Base-by-base conservation (phyloP, 495 filamentous ascomycete genomes). In the Penicillium angulare region DNA sequence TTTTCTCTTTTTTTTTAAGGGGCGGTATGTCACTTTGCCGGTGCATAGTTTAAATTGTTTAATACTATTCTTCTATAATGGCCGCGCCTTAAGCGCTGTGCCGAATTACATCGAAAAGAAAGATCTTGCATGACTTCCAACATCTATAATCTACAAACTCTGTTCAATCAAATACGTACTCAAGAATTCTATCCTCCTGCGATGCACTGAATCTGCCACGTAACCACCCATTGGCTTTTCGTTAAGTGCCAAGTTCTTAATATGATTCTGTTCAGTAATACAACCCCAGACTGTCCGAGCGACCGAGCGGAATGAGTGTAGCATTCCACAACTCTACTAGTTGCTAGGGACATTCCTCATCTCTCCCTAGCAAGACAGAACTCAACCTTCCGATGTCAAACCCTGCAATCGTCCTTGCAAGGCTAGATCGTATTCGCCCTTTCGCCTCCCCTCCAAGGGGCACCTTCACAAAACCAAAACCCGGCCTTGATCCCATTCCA, bases 21-120 rank as follows among this genome's bases (percentile, higher is more conserved):
- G 47, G 36, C 40, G 44, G 53, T 46, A 39, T 49, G 26, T 52
- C 52, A 47, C 35, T 56, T 26, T 40, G 47, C 46, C 43, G 48
- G 58, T 62, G 55, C 61, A 52, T 59, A 49, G 47, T 39, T 59
- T 65, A 65, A 46, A 53, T 50, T 65, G 56, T 65, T 65, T 65
- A 65, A 65, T 65, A 65, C 40, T 65, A 57, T 63, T 43, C 24
- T 53, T 60, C 20, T 31, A 51, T 7, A 8, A 29, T 23, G 52
- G 22, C 39, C 16, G 47, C 34, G 31, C n/a, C n/a, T n/a, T n/a
- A 32, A 46, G 35, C 17, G 52, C 43, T 54, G 34, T 44, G 32
- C 45, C 26, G 39, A 49, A 32, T 39, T 41, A 26, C 42, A 52
- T 50, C 43, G 5, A 35, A 36, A 20, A 32, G 42, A 16, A 6